phyloP scores from a whole-genome alignment of 2,329 filamentous ascomycete species.

The Cadophora sp. region DNA sequence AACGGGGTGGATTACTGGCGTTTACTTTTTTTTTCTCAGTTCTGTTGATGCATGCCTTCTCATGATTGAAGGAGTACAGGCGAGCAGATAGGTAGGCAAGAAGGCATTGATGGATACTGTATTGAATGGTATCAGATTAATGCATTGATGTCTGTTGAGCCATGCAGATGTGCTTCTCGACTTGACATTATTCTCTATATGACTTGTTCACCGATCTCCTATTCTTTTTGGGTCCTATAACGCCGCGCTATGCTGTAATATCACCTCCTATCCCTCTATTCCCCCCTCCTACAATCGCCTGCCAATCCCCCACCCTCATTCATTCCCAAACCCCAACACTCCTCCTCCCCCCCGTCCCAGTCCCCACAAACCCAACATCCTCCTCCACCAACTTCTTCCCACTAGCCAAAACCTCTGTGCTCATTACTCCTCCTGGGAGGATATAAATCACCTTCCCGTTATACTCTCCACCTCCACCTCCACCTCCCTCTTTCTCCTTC shows the following conservation, averaged over 20 bases:
- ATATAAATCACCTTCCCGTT: constrained; percentile 61
- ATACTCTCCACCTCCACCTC: constrained; percentile 36
- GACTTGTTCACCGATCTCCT: neutral
- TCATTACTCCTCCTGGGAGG: constrained; percentile 63
- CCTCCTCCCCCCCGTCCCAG: constrained; percentile 21
- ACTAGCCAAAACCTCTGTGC: constrained; percentile 59
- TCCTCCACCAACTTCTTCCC: constrained; percentile 44
- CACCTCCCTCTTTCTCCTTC: constrained; percentile 43
- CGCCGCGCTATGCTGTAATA: neutral
- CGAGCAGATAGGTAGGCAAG: neutral
- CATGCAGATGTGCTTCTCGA: neutral
- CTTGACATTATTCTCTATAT: neutral
- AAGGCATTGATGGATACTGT: constrained; percentile 2
- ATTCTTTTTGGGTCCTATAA: neutral
- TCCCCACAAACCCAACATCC: constrained; percentile 39
- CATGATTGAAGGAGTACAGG: neutral
- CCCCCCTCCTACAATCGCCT: constrained; percentile 32
- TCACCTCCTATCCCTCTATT: neutral
- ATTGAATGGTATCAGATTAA: neutral
- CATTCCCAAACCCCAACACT: constrained; percentile 46
- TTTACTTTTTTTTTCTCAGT: constrained; percentile 11
- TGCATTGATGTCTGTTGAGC: neutral
- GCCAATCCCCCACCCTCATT: no score
- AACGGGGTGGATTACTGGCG: constrained; percentile 16
- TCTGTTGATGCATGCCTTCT: constrained; percentile 11